Evolutionary conservation across 2,329 filamentous ascomycete species (phyloP), one percentile per base, ranked within the genome.

Genomic region (Talaromyces sp.): DNA sequence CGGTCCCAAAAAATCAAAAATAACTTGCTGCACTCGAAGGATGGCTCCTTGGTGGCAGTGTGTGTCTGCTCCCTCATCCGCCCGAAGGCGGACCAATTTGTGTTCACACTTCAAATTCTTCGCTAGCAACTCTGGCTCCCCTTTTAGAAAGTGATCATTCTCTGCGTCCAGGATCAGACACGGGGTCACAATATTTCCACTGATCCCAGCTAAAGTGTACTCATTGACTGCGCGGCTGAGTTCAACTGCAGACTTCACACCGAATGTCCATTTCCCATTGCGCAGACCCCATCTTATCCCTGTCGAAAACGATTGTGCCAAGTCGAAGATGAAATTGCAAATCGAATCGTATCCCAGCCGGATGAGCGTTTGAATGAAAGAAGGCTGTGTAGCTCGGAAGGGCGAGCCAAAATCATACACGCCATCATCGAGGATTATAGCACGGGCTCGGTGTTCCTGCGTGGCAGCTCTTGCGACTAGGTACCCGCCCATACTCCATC

Each of bases 401-500:
- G 56, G 50, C 14, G 43, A 51, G 1, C 56, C 56, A 37, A 59
- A 56, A 29, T 59, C 56, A 13, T 56, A 59, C 11, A 59, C 50
- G 1, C 56, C 56, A 48, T 56, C 56, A 22, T 59, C 49, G 5
- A 59, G 45, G 32, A 63, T 56, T n/a, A 68, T 54, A 10, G 69
- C 69, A 1, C 57, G 55, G 3, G 65, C 52, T 2, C 69, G 61
- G 29, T 63, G 66, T 47, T 72, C 69, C 41, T 65, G 49, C 4
- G 66, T 63, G 2, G 67, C 66, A 9, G 57, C 69, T 36, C 66
- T 54, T 2, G 66, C 62, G 30, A 65, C 67, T n/a, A 72, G 57
- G 36, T 64, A 69, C 22, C 69, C 68, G 16, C 68, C 70, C 47
- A 70, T 60, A 11, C 59, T 65, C 51, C 59, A 59, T 1, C 69